A percentile compares a stretch with the other conserved stretches of the same genome.
Evolutionary conservation across 1,284 basidiomycete species (phyloP).

Genomic region (Ceratobasidium sp.): DNA sequence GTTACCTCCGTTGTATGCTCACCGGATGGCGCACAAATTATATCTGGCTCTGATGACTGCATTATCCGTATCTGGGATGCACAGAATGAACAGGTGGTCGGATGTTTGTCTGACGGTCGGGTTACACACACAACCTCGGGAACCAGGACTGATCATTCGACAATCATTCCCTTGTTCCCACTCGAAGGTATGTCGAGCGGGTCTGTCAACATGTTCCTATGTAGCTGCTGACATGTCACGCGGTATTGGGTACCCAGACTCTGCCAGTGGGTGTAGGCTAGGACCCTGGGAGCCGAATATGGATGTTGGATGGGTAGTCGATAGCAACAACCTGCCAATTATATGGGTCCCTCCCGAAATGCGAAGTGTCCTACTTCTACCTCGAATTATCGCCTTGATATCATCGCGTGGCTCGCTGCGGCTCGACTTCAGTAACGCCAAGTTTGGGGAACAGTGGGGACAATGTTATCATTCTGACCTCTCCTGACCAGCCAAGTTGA

Average conservation of each 20-base stretch:
- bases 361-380: neutral
- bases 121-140: too few relatives aligned
- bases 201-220: too few relatives aligned
- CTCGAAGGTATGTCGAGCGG: too few relatives aligned
- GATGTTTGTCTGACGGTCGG: too few relatives aligned
- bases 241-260: too few relatives aligned
- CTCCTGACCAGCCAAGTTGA: too few relatives aligned
- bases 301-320: conserved; percentile 14
- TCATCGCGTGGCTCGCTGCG: neutral
- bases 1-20: neutral
- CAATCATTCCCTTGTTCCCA: too few relatives aligned
- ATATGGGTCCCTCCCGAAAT: conserved; percentile 10
- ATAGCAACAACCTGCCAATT: neutral
- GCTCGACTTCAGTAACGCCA: conserved; percentile 2
- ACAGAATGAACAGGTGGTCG: too few relatives aligned
- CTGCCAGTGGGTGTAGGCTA: too few relatives aligned
- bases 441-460: conserved; percentile 8
- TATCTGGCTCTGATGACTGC: too few relatives aligned
- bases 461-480: neutral
- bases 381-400: neutral
- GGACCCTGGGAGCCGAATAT: neutral
- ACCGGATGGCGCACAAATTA: neutral
- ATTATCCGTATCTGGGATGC: neutral
- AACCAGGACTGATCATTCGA: too few relatives aligned
- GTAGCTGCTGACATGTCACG: too few relatives aligned